Evolutionary conservation across 2,329 filamentous ascomycete species (phyloP).

Genomic region (Colletotrichum sojae): DNA sequence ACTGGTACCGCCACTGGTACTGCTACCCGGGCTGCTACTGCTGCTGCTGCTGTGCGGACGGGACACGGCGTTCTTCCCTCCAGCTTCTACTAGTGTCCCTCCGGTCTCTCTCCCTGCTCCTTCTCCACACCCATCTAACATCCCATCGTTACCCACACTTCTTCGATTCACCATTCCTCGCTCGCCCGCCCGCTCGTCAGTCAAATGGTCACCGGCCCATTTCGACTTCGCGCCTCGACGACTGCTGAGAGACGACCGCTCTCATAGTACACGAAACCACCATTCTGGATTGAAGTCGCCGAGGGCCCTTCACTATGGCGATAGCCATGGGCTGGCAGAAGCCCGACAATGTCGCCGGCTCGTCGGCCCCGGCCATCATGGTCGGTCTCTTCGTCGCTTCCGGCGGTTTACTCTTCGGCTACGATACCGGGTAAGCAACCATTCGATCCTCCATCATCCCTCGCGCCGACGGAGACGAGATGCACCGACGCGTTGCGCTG

Average conservation of each 20-base stretch:
- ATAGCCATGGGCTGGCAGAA: conserved; percentile 80
- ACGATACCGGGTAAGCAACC: conserved; percentile 75
- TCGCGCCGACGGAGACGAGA: conserved; percentile 1
- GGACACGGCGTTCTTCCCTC: conserved; percentile 29
- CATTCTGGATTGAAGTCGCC: conserved; percentile 64
- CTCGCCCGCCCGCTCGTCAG: conserved; percentile 31
- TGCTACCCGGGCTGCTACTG: too few species aligned
- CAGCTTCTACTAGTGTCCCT: background rate
- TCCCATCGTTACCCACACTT: conserved; percentile 43
- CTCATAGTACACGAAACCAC: conserved; percentile 25
- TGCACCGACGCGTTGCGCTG: conserved; percentile 1
- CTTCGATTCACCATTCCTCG: conserved; percentile 38
- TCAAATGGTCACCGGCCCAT: conserved; percentile 43
- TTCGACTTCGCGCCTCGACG: conserved; percentile 38
- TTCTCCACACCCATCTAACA: conserved; percentile 40
- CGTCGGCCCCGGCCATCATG: conserved; percentile 80
- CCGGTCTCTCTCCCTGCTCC: conserved; percentile 37
- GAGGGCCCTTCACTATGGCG: conserved; percentile 68
- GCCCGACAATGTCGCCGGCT: conserved; percentile 81
- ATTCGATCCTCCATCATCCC: conserved; percentile 12
- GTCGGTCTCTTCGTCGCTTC: conserved; percentile 80
- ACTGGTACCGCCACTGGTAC: too few species aligned
- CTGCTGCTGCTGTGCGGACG: conserved; percentile 6
- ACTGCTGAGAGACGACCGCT: conserved; percentile 29
- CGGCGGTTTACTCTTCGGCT: conserved; percentile 78